phyloP scores from a whole-genome alignment of 352 stramenopile species.

The Pythium rhizo-oryzae region DNA sequence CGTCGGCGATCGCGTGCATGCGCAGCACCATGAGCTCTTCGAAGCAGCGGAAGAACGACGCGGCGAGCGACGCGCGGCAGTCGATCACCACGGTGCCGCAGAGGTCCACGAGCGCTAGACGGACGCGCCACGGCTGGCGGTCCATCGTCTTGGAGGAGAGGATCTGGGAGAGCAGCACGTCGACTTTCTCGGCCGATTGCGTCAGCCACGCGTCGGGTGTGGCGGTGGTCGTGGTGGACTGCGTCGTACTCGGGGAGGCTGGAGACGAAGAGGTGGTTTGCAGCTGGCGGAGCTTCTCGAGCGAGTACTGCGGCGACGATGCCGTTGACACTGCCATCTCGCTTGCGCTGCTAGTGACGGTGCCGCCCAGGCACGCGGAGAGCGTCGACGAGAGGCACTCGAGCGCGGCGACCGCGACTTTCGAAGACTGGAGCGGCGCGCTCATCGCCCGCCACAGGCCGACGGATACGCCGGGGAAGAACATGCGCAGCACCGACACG shows the following conservation, averaged over 20 bases:
- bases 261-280: no score
- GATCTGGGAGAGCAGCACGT: slow-evolving; percentile 62
- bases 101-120: slow-evolving; percentile 55
- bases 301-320: slow-evolving; percentile 15
- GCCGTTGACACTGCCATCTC: background rate
- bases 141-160: slow-evolving; percentile 40
- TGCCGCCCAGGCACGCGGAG: slow-evolving; percentile 38
- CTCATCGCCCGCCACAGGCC: slow-evolving; percentile 69
- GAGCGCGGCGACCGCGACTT: slow-evolving; percentile 62
- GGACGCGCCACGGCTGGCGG: slow-evolving; percentile 65
- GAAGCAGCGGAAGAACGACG: slow-evolving; percentile 75
- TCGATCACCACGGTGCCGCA: slow-evolving; percentile 58
- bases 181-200: slow-evolving; percentile 59
- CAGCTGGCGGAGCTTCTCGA: slow-evolving; percentile 28
- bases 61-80: slow-evolving; percentile 48
- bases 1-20: slow-evolving; percentile 46
- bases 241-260: no score
- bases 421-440: slow-evolving; percentile 67
- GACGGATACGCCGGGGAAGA: slow-evolving; percentile 69
- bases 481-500: slow-evolving; percentile 48
- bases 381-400: slow-evolving; percentile 47
- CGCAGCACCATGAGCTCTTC: slow-evolving; percentile 78
- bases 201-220: slow-evolving; percentile 51
- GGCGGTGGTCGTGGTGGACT: no score
- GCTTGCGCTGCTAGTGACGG: background rate